A percentile compares a stretch with the other conserved stretches of the same genome.
Evolutionary conservation across 768 basidiomycete genomes (phyloP).

Genomic region (Mycena rebaudengoi): DNA sequence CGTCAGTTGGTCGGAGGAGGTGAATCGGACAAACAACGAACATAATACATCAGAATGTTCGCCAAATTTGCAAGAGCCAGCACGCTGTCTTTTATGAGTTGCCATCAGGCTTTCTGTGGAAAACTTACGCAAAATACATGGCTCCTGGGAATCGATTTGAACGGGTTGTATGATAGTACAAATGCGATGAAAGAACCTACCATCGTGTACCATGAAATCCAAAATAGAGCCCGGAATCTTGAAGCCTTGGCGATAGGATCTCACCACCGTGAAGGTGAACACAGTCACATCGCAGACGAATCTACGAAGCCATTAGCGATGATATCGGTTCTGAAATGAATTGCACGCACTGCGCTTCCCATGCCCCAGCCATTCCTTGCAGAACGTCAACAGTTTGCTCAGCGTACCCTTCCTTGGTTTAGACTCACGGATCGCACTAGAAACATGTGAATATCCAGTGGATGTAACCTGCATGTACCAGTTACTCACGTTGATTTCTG

Average conservation of each 20-base stretch:
- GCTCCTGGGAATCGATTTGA: neutral
- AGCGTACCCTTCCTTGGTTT: neutral
- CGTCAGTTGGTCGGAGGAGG: neutral
- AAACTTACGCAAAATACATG: slow-evolving; percentile 15
- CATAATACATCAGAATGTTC: slow-evolving; percentile 16
- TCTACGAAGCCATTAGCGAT: neutral
- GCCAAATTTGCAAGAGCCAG: slow-evolving; percentile 2
- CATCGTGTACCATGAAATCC: neutral
- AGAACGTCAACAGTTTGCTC: neutral
- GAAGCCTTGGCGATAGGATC: neutral
- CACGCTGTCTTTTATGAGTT: neutral
- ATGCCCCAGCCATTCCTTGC: slow-evolving; percentile 8
- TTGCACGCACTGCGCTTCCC: slow-evolving; percentile 6
- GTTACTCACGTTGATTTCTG: neutral
- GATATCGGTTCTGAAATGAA: neutral
- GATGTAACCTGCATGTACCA: neutral
- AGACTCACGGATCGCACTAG: neutral
- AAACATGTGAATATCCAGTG: too few species aligned
- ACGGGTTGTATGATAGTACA: neutral
- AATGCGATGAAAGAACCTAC: neutral
- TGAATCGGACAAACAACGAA: neutral
- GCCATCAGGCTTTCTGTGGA: neutral
- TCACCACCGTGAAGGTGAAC: neutral
- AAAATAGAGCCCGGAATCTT: slow-evolving; percentile 1
- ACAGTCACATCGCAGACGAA: neutral